Base-by-base conservation (phyloP, 306 rosid species). In the Lablab purpureus region DNA sequence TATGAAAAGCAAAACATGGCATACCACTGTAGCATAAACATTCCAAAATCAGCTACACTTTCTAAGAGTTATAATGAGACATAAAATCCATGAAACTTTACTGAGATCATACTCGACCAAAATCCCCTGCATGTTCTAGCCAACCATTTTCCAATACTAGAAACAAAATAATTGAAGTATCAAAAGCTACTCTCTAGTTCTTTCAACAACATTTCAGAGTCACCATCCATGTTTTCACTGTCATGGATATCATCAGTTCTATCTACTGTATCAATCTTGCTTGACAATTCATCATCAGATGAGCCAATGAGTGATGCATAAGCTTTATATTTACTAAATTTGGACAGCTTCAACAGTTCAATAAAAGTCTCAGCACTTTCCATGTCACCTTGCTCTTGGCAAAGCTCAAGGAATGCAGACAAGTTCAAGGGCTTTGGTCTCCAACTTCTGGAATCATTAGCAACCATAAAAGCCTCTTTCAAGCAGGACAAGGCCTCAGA, bases 401-500 rank as follows among this genome's bases (percentile, higher is more conserved):
- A 94, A 58, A 87, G 89, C 63, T 85, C 67, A 36, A 86, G 43
- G 87, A 87, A 92, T 63, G 90, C 59, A 66, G 81, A 76, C 76
- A 90, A 86, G 80, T 71, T 87, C 62, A 21, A 7, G 1, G 85
- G 91, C 78, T 85, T 93, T 60, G 96, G 97, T 84, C 83, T 90
- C 99, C 98, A 95, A 71, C 88, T 85, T 84, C 67, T 89, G 19
- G 92, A 87, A 56, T 89, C 86, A 56, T 63, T 85, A 25, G 78
- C 87, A 21, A 72, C 85, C 52, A 63, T 55, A 84, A 95, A 89
- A 71, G 98, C 98, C 75, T 93, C 83, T 85, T 90, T 85, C 87
- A 93, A 93, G 82, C 92, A 89, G 25, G 90, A 81, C 52, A 91
- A 70, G 22, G 98, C 94, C 19, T 84, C 94, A 0, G 89, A 81